These are phyloP conservation scores for Phoma sp. DNA, from an alignment of 2,329 filamentous ascomycete genomes.

Conservation along the genomic window DNA sequence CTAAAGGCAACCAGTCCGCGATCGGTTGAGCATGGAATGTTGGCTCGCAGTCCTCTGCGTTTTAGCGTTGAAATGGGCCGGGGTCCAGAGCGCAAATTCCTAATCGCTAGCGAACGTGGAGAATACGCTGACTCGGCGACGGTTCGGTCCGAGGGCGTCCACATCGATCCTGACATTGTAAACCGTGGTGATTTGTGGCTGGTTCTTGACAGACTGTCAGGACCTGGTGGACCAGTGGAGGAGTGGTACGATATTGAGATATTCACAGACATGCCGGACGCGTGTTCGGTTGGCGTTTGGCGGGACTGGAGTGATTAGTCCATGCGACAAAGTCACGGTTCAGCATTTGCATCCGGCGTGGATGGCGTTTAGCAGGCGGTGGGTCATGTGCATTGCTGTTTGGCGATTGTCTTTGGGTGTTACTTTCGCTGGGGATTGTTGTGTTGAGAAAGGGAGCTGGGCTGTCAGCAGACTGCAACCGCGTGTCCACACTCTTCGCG, in stretches of 20 bases:
- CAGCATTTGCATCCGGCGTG: constrained; percentile 10
- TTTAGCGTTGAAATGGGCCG: constrained; percentile 76
- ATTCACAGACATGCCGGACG: constrained; percentile 54
- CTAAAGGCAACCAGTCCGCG: constrained; percentile 41
- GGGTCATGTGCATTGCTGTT: constrained; percentile 10
- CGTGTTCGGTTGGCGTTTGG: constrained; percentile 54
- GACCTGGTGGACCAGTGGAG: constrained; percentile 53
- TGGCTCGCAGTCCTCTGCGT: constrained; percentile 62
- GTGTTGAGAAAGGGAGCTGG: background rate
- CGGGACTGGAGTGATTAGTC: constrained; percentile 50
- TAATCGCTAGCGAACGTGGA: constrained; percentile 73
- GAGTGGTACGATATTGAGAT: constrained; percentile 61
- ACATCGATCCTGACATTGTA: constrained; percentile 70
- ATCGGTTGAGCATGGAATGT: constrained; percentile 33
- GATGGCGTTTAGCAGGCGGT: constrained; percentile 13
- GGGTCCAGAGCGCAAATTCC: constrained; percentile 69
- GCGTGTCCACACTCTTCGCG: constrained; percentile 1
- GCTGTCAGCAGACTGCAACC: constrained; percentile 4
- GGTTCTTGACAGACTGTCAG: constrained; percentile 80
- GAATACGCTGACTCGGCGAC: constrained; percentile 73
- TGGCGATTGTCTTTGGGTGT: background rate
- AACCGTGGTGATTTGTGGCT: constrained; percentile 71
- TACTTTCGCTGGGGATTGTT: background rate
- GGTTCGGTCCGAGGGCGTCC: constrained; percentile 74
- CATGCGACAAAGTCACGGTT: constrained; percentile 20